Evolutionary conservation across 305 asterid species (phyloP).

Genomic region (Fraxinus sp.): DNA sequence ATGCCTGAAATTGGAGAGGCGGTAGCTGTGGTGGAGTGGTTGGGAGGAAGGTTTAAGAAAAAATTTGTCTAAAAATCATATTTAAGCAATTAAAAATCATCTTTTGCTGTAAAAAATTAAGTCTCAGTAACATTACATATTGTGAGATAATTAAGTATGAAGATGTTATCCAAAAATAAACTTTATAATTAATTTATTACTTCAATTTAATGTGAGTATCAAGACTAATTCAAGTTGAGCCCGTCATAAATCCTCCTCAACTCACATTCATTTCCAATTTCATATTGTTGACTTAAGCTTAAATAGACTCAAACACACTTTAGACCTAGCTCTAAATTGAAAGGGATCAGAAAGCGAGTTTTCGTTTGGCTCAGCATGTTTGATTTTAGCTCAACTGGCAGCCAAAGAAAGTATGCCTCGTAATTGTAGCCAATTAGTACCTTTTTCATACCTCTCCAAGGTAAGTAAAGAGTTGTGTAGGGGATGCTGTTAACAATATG

Average conservation of each 20-base stretch:
- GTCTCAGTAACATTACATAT: not conserved
- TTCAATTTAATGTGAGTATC: not conserved
- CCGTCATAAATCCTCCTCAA: not conserved
- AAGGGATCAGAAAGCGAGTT: not conserved
- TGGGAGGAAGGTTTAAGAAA: not conserved
- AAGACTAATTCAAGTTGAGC: not conserved
- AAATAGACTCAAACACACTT: not conserved
- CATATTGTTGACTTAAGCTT: too few species aligned
- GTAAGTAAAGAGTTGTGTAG: not conserved
- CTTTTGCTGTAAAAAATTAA: not conserved
- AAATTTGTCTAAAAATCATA: not conserved
- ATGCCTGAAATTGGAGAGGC: not conserved
- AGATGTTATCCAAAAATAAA: too few species aligned
- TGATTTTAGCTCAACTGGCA: not conserved
- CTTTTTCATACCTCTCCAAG: not conserved
- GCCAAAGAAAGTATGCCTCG: not conserved
- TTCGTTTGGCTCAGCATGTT: not conserved
- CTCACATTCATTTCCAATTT: not conserved
- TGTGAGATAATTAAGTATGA: not conserved
- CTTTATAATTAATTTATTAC: not conserved
- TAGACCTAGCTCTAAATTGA: not conserved
- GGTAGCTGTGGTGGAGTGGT: not conserved
- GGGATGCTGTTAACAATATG: not conserved
- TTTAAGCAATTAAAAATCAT: not conserved
- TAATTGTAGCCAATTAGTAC: not conserved